Conservation (phyloP, 169 alveolate species). For the Neospora caninum region DNA sequence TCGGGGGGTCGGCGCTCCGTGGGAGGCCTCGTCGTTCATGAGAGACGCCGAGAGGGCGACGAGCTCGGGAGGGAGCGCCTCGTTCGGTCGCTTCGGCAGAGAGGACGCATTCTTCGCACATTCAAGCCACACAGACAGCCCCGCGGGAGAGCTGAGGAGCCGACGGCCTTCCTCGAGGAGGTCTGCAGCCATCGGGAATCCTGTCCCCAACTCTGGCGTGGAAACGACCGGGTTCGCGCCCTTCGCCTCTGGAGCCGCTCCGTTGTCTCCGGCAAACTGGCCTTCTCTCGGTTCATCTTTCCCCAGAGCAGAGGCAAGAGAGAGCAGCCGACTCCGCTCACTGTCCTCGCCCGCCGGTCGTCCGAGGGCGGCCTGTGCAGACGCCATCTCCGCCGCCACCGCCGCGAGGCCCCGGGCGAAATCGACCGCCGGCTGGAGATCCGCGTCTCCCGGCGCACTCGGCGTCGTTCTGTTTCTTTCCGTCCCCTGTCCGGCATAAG, state of each 20-base stretch:
- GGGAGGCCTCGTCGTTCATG: neutral
- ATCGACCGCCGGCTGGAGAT: neutral
- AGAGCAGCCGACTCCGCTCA: neutral
- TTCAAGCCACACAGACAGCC: neutral
- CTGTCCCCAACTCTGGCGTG: neutral
- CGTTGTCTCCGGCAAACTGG: neutral
- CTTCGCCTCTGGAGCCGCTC: neutral
- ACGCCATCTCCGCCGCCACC: conserved; percentile 1
- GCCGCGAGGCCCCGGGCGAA: neutral
- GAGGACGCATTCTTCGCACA: neutral
- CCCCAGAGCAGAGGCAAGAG: neutral
- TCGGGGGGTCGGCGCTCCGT: neutral
- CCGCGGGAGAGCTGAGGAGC: neutral
- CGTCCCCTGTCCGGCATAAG: neutral
- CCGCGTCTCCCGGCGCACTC: neutral
- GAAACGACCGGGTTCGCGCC: neutral
- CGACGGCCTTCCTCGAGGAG: neutral
- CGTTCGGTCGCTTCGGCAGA: neutral
- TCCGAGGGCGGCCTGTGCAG: neutral
- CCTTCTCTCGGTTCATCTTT: neutral
- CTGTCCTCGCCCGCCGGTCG: neutral
- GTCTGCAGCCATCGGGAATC: neutral
- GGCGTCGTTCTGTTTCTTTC: neutral
- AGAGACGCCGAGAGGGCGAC: neutral
- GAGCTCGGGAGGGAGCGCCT: neutral